These are phyloP conservation scores for Dioscorea cayenensis DNA, from an alignment of 116 monocot species.

Conservation along the genomic window DNA sequence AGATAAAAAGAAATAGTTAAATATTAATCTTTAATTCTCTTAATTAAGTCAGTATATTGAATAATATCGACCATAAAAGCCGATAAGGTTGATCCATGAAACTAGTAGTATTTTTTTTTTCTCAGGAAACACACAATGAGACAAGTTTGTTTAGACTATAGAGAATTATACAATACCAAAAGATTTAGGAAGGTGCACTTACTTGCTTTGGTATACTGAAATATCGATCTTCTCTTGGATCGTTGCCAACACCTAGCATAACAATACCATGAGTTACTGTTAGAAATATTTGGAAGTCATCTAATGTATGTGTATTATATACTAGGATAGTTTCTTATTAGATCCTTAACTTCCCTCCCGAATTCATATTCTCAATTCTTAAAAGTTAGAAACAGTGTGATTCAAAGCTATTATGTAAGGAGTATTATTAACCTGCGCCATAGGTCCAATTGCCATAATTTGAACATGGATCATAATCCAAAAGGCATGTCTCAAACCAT, in stretches of 20 bases:
- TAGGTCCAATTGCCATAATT: conserved; percentile 99
- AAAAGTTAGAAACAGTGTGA: neutral
- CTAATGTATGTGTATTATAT: no score
- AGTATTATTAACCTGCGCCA: conserved; percentile 63
- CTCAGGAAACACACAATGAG: no score
- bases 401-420: neutral
- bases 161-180: no score
- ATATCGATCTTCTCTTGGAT: conserved; percentile 96
- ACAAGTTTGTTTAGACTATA: no score
- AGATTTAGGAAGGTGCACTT: conserved; percentile 11
- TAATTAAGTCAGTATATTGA: neutral
- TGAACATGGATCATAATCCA: conserved; percentile 93
- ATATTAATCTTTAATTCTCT: neutral
- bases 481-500: conserved; percentile 87
- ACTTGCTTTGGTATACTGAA: conserved; percentile 96
- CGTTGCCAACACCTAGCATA: conserved; percentile 76
- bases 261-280: neutral
- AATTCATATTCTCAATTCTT: neutral
- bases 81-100: no score
- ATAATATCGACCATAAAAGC: no score
- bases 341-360: no score
- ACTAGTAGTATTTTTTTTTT: no score
- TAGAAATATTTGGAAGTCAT: no score
- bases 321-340: no score
- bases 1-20: neutral